Base-by-base conservation (phyloP, 176 grass and related monocot species). In the Tuctoria greenei region DNA sequence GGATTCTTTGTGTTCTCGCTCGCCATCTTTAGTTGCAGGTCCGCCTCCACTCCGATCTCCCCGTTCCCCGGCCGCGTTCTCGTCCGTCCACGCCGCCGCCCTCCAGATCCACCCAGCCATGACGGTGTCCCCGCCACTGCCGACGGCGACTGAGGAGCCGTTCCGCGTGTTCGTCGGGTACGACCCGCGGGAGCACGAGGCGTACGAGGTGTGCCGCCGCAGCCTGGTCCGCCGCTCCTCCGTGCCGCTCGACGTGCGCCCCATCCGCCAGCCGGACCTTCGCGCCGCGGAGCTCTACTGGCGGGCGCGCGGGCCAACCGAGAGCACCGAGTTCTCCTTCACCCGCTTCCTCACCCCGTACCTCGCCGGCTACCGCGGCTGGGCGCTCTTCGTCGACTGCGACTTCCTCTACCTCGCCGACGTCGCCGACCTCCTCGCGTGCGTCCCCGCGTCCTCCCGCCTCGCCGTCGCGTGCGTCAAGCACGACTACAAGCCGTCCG, bases 301-400 rank as follows among this genome's bases (percentile, higher is more conserved):
- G 87, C 90, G 90, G 8, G 85, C 79, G 54, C 93, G 87, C 28
- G 83, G 76, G 1, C 85, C 87, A 1, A 97, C 90, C 16, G 93
- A 97, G 83, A 90, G 87, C 72, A 97, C 93, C 8, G 90, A 97
- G 80, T 97, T 97, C 90, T 97, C 93, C 58, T 97, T 97, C 87
- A 90, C 90, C 58, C 93, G 90, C 62, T 97, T 97, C 80, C 90
- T 97, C 6, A 93, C 90, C 1, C 90, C 93, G 0, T 45, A 69
- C 64, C 87, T 93, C 28, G 67, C 88, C 14, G 90, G 82, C 0
- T 89, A 76, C 88, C 71, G 65, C 35, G 88, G 90, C 18, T 97
- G 90, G 88, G 93, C 83, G 24, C 66, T 97, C 66, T 93, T 97
- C 83, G 61, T 97, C 28, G 93, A 97, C 58, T 97, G 90, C 49